Base-by-base conservation (phyloP, 768 basidiomycete species). In the Boletus rubescentipes region DNA sequence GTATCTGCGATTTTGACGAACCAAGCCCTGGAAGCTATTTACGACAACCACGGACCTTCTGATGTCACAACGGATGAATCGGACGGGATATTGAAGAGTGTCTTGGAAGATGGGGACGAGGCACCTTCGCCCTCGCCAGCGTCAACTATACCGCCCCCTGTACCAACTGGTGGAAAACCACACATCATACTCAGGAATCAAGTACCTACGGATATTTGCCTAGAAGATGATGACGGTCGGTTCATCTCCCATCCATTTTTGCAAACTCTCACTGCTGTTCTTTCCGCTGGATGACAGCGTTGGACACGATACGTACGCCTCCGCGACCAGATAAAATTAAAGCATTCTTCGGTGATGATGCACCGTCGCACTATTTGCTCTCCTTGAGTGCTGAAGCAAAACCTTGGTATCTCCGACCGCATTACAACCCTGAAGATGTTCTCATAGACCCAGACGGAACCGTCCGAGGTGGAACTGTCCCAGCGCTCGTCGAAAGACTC, bases 381-480 rank as follows among this genome's bases (percentile, higher is more conserved):
- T 71, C 68, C 42, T 59, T 74, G 42, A 71, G 71, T 29, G 74
- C 77, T 2, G 74, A 75, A 39, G 54, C 73, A 45, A 75, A 77
- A 56, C 82, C 87, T 14, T 83, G 79, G 80, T 87, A 83, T 61
- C 74, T 89, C 32, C 77, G 77, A 1, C 75, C 79, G 21, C 80
- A 79, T 51, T 84, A 84, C 63, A 73, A 72, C 45, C 73, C 79
- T 9, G 75, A 76, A 9, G 83, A 87, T 39, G 79, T 88, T 39
- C 72, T 84, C 18, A 78, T 86, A 55, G 80, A 83, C 58, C 82
- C 83, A 14, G 85, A 86, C 46, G 83, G 84, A 29, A 73, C 74
- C 34, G 79, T 88, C 43, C 75, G 81, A 41, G 87, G 82, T 4
- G 87, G 85, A 2, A 85, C 85, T 0, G 67, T 87, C 11, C 56